Base-by-base conservation (phyloP, 2,329 filamentous ascomycete species). In the Pseudopyricularia javanii region DNA sequence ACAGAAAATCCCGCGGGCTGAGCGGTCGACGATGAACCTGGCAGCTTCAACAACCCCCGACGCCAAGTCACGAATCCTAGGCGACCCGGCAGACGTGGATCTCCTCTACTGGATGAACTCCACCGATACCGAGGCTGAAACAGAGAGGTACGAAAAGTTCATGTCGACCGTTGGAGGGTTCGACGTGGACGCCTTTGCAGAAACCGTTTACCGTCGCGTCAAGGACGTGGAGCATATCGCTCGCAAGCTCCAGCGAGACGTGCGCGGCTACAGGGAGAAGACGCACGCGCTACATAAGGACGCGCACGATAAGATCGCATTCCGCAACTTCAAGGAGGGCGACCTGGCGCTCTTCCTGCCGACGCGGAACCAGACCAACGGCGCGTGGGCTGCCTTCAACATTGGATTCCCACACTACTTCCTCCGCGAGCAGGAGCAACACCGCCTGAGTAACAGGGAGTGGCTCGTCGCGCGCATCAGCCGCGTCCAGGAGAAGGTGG, bases 321-420 rank as follows among this genome's bases (percentile, higher is more conserved):
- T 93, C 65, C 85, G 86, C 56, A 85, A 91, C 50, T 98, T 98
- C 73, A 97, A 96, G 64, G 91, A 96, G 67, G 91, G 93, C 7
- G 93, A 98, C 63, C 76, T 98, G 14, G 93, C 91, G 12, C 69
- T 98, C 2, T 98, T 98, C 71, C 71, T 98, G 40, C 93, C 93
- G 0, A 98, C 93, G 0, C 79, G 91, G 34, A 97, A 96, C 64
- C 91, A 97, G 68, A 88, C 87, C 35, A 93, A 90, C 4, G 86
- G 91, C 15, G 91, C 93, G 1, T 98, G 93, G 93, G 93, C 93
- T 5, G 93, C 93, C 1, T 98, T 98, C 76, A 98, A 98, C 62
- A 88, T 98, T 32, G 91, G 91, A 1, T 95, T 91, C 55, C 93
- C 93, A 8, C 93, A 98, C 66, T 97, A 93, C 70, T 98, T 98